Conservation (phyloP, 331 rosid species). For the Pyracantha coccinea region DNA sequence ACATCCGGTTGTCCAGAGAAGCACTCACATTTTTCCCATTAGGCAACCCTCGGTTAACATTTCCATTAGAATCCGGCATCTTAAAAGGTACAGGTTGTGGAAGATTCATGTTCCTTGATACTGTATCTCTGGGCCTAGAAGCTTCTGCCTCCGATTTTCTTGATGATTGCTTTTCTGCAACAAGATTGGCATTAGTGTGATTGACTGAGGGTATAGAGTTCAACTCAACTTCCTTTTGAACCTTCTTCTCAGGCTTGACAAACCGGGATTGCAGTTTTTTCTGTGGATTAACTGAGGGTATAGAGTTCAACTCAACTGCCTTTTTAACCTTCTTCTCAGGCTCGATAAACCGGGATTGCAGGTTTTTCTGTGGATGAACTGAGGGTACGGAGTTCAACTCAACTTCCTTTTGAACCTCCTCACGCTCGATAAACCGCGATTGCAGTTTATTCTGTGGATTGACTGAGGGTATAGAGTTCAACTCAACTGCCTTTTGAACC, state of each 20-base stretch:
- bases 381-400: not conserved
- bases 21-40: conserved; percentile 38
- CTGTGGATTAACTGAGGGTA: too few species aligned
- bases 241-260: too few species aligned
- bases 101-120: conserved; percentile 32
- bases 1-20: conserved; percentile 29
- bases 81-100: conserved; percentile 42
- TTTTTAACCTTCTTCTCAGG: too few species aligned
- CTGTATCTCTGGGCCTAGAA: conserved; percentile 45
- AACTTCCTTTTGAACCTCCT: not conserved
- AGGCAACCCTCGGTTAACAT: conserved; percentile 38
- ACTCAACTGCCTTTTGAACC: too few species aligned
- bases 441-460: conserved; percentile 40
- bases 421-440: conserved; percentile 40
- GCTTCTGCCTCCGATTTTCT: conserved; percentile 33
- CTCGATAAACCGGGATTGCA: too few species aligned
- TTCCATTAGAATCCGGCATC: conserved; percentile 47
- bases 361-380: too few species aligned
- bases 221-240: too few species aligned
- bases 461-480: too few species aligned
- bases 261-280: too few species aligned
- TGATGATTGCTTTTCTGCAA: conserved; percentile 41
- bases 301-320: too few species aligned
- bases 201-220: not conserved
- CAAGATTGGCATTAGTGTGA: conserved; percentile 40